Evolutionary conservation across 2,329 filamentous ascomycete genomes (phyloP).

Genomic region (Fusarium papillatum): DNA sequence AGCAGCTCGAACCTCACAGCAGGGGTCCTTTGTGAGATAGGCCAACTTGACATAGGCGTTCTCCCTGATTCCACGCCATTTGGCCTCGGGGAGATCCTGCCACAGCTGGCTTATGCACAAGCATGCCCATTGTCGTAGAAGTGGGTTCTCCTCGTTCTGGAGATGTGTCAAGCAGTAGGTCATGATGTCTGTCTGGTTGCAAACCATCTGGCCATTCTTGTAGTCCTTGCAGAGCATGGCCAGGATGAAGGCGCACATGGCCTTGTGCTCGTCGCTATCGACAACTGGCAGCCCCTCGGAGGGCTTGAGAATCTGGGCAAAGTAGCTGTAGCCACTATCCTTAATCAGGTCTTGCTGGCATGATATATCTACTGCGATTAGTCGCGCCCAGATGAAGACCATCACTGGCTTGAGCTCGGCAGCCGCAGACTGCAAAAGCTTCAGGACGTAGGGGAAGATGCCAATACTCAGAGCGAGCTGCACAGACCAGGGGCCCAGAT

Average conservation of each 20-base stretch:
- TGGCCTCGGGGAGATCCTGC: constrained; percentile 91
- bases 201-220: constrained; percentile 91
- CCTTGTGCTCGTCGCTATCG: constrained; percentile 94
- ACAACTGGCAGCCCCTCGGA: constrained; percentile 86
- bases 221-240: constrained; percentile 98
- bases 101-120: constrained; percentile 96
- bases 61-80: constrained; percentile 94
- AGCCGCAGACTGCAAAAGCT: constrained; percentile 94
- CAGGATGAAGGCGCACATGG: constrained; percentile 98
- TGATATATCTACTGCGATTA: constrained; percentile 93
- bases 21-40: constrained; percentile 84
- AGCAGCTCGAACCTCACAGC: constrained; percentile 92
- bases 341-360: constrained; percentile 96
- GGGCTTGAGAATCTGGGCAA: constrained; percentile 92
- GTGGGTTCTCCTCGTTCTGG: constrained; percentile 86
- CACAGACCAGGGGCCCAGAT: constrained; percentile 98
- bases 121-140: constrained; percentile 95
- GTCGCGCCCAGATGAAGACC: constrained; percentile 99
- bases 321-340: constrained; percentile 97
- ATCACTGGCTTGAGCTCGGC: constrained; percentile 97
- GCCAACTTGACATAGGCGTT: constrained; percentile 87
- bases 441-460: constrained; percentile 99
- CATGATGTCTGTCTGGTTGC: constrained; percentile 91
- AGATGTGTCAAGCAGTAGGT: constrained; percentile 88
- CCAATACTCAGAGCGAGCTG: constrained; percentile 97